phyloP scores from a whole-genome alignment of 2,329 filamentous ascomycete genomes.

The Uncinocarpus reesii region DNA sequence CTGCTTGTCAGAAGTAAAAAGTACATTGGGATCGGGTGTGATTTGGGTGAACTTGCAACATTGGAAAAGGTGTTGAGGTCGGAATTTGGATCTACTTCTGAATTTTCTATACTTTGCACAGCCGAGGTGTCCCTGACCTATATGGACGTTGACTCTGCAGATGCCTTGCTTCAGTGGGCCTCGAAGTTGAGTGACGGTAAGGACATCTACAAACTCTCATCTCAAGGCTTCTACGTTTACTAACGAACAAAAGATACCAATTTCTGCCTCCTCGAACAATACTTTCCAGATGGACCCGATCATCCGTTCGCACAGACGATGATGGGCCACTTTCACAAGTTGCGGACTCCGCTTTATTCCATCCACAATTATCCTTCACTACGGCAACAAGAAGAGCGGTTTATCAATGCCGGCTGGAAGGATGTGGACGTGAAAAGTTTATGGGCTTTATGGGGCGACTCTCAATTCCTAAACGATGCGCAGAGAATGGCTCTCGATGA shows the following conservation, averaged over 20 bases:
- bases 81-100: constrained; percentile 45
- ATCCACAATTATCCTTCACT: constrained; percentile 59
- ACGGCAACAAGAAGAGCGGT: constrained; percentile 57
- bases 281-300: constrained; percentile 62
- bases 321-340: constrained; percentile 70
- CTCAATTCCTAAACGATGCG: constrained; percentile 50
- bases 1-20: constrained; percentile 55
- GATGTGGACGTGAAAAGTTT: constrained; percentile 55
- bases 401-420: constrained; percentile 58
- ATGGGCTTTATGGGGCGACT: constrained; percentile 72
- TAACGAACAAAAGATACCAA: constrained; percentile 43
- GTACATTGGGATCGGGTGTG: constrained; percentile 73
- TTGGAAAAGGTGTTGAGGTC: constrained; percentile 51
- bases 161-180: constrained; percentile 71
- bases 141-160: constrained; percentile 64
- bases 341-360: constrained; percentile 67
- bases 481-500: constrained; percentile 55
- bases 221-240: constrained; percentile 16
- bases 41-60: constrained; percentile 56
- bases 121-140: constrained; percentile 89
- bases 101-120: constrained; percentile 62
- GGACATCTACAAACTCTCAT: constrained; percentile 15
- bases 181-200: constrained; percentile 57
- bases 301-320: constrained; percentile 83
- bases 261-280: constrained; percentile 81